Evolutionary conservation across 805 yeast genomes (phyloP).

Genomic region (Isabelozyma gotoi): DNA sequence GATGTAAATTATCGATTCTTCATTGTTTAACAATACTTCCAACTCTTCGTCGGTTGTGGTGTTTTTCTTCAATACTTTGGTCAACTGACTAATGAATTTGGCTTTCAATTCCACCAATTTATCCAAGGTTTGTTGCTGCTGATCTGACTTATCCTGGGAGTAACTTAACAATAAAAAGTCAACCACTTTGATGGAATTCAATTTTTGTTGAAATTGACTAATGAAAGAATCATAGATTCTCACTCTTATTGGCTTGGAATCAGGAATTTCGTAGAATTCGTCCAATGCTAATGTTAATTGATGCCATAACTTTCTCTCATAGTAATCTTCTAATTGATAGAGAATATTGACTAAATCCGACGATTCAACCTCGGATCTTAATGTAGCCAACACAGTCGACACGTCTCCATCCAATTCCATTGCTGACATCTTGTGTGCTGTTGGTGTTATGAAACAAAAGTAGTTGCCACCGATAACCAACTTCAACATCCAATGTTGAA

Average conservation of each 20-base stretch:
- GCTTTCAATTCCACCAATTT: slow-evolving; percentile 34
- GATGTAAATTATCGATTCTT: slow-evolving; percentile 53
- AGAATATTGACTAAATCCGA: slow-evolving; percentile 60
- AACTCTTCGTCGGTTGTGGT: slow-evolving; percentile 26
- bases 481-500: slow-evolving; percentile 2
- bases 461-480: slow-evolving; percentile 7
- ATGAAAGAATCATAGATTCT: slow-evolving; percentile 74
- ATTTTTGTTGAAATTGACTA: slow-evolving; percentile 59
- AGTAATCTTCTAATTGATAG: slow-evolving; percentile 75
- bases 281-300: slow-evolving; percentile 75
- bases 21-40: slow-evolving; percentile 38
- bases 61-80: slow-evolving; percentile 20
- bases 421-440: slow-evolving; percentile 20
- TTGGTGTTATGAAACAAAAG: neutral
- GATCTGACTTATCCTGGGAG: slow-evolving; percentile 13
- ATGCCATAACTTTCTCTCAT: slow-evolving; percentile 92
- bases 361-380: slow-evolving; percentile 63
- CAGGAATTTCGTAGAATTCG: slow-evolving; percentile 57
- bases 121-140: slow-evolving; percentile 27
- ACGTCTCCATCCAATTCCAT: slow-evolving; percentile 44
- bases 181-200: slow-evolving; percentile 78
- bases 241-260: slow-evolving; percentile 54
- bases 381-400: slow-evolving; percentile 50
- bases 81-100: slow-evolving; percentile 22
- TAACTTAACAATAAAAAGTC: slow-evolving; percentile 65